Base-by-base conservation (phyloP, 805 yeast species). In the Kurtzmaniella fragi region DNA sequence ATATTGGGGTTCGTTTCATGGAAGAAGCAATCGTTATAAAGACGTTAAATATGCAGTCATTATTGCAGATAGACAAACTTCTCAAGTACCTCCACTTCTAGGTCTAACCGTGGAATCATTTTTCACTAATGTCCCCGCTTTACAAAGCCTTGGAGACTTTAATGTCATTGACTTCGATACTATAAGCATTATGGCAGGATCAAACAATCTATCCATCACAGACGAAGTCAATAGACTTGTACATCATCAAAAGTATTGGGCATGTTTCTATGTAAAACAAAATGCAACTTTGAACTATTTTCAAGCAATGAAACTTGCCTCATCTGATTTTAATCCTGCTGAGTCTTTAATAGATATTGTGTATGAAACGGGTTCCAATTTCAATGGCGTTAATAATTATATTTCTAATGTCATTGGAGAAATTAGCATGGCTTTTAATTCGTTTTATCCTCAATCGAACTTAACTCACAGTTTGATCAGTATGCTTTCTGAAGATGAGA, bases 281-380 rank as follows among this genome's bases (percentile, higher is more conserved):
- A 61, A 62, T 39, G 57, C 66, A 13, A 59, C 64, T 2, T 40
- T 53, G 5, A 26, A 39, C 9, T 51, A 59, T 54, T 43, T 38
- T 37, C 38, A 42, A 35, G 58, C 57, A 8, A 47, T 60, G 31
- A 31, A 23, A 8, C 15, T 44, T 2, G 48, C 46, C 2, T 41
- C 49, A 17, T 10, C 47, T 14, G 17, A 38, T 1, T 54, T 56
- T 35, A 35, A 46, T n/a, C 54, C 59, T 1, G 41, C 51, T 2
- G 35, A 45, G 1, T 44, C 51, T 4, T 43, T 59, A 20, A 37
- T 62, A 32, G 53, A 59, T 25, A 55, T 48, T 8, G 50, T 53
- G 28, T 62, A 51, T 36, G 65, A 61, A 40, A 57, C 66, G 1
- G 67, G 65, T 5, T 46, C 62, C 14, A 63, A 62, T 43, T 62